phyloP scores from a whole-genome alignment of 345 rosid genomes.

The Nephelium lappaceum region DNA sequence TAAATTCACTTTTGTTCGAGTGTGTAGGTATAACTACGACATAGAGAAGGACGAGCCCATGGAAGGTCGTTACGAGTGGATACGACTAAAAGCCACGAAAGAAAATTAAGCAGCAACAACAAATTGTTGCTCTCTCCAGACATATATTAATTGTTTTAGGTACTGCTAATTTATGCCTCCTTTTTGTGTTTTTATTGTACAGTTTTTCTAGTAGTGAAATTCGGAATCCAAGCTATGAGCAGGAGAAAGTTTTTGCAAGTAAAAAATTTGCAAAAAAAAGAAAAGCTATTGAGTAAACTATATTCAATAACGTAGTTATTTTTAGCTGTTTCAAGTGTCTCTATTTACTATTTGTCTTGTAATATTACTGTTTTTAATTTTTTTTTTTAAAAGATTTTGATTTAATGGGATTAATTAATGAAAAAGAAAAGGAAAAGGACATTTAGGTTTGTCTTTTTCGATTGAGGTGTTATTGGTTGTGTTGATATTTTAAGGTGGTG shows the following conservation, averaged over 20 bases:
- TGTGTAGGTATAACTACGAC: constrained; percentile 67
- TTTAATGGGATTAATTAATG: background rate
- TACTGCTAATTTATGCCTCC: constrained; percentile 6
- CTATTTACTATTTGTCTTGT: background rate
- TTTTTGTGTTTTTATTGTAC: constrained; percentile 20
- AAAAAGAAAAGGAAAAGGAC: background rate
- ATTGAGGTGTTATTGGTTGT: too few species aligned
- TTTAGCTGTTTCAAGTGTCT: background rate
- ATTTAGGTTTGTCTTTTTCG: background rate
- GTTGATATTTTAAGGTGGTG: too few species aligned
- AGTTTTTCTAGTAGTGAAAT: constrained; percentile 18
- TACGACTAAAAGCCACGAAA: constrained; percentile 43
- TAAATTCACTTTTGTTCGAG: background rate
- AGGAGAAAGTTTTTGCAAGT: constrained; percentile 11
- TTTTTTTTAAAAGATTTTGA: too few species aligned
- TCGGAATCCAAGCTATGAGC: constrained; percentile 1
- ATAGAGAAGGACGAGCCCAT: constrained; percentile 61
- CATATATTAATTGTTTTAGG: constrained; percentile 27
- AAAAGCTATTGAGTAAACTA: background rate
- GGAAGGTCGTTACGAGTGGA: constrained; percentile 82
- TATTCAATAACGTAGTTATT: background rate
- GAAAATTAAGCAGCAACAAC: constrained; percentile 9
- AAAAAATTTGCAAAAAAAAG: background rate
- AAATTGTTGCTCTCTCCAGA: background rate
- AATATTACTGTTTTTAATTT: background rate